phyloP scores from a whole-genome alignment of 2,329 filamentous ascomycete species.

The Tolypocladium endophyticum region DNA sequence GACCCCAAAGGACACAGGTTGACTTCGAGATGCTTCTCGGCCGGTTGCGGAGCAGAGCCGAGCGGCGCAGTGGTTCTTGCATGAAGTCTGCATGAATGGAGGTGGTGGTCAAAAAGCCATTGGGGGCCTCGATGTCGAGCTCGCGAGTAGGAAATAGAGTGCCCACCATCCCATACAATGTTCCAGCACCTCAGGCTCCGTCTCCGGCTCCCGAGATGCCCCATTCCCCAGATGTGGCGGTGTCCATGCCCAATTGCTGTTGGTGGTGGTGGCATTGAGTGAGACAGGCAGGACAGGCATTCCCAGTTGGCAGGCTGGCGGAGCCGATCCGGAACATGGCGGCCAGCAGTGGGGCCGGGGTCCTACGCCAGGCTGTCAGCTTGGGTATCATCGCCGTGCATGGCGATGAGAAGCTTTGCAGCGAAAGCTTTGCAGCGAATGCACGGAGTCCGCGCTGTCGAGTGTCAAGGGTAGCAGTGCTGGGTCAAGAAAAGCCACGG shows the following conservation, averaged over 20 bases:
- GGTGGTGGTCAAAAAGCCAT: not conserved
- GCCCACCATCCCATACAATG: too few relatives aligned
- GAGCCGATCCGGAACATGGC: slow-evolving; percentile 1
- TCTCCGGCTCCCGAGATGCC: not conserved
- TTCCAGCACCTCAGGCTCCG: not conserved
- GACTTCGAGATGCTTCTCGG: not conserved
- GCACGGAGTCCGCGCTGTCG: not conserved
- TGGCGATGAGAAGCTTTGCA: not conserved
- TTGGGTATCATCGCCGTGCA: not conserved
- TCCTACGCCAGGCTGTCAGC: not conserved
- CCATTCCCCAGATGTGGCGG: not conserved
- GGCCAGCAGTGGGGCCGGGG: not conserved
- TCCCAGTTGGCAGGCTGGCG: not conserved
- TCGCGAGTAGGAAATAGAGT: not conserved
- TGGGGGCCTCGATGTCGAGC: not conserved
- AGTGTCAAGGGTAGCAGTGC: not conserved
- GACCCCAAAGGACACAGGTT: not conserved
- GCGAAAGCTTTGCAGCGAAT: not conserved
- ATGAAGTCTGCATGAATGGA: not conserved
- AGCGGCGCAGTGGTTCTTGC: not conserved
- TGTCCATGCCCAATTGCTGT: not conserved
- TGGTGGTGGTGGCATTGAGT: not conserved
- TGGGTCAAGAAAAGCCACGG: not conserved
- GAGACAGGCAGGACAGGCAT: not conserved
- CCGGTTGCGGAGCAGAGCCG: not conserved